These are phyloP conservation scores for Xylaria castorea DNA, from an alignment of 495 filamentous ascomycete species.

Conservation along the genomic window DNA sequence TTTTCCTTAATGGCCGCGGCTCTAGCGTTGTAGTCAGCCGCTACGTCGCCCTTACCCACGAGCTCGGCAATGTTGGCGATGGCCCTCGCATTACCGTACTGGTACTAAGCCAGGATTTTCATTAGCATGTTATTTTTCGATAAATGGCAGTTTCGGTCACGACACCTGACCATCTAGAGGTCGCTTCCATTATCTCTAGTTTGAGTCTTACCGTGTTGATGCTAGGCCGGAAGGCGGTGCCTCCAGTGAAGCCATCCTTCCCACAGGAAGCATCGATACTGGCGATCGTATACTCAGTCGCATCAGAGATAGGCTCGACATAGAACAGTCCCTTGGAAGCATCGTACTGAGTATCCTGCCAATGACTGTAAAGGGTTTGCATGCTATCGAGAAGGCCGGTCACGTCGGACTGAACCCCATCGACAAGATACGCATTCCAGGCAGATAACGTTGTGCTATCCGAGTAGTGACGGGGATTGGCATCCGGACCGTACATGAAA, in stretches of 20 bases:
- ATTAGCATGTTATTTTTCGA: conserved; percentile 5
- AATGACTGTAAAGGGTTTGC: conserved; percentile 21
- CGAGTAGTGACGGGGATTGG: conserved; percentile 32
- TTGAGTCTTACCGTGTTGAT: conserved; percentile 34
- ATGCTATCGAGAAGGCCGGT: conserved; percentile 34
- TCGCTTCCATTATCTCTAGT: neutral
- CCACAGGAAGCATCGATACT: conserved; percentile 39
- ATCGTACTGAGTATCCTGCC: neutral
- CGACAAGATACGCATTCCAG: conserved; percentile 43
- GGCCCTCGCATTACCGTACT: conserved; percentile 42
- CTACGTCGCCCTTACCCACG: conserved; percentile 31
- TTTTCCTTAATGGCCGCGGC: conserved; percentile 33
- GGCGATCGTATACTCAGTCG: conserved; percentile 45
- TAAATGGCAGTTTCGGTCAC: neutral
- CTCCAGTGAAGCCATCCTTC: conserved; percentile 39
- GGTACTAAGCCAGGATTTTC: conserved; percentile 32
- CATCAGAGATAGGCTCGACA: conserved; percentile 41
- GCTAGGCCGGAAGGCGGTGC: conserved; percentile 40
- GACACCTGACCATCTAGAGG: neutral
- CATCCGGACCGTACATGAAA: conserved; percentile 31
- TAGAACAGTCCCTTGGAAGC: conserved; percentile 39
- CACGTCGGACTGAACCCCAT: conserved; percentile 36
- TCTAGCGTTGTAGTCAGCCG: conserved; percentile 31
- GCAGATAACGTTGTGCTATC: conserved; percentile 39
- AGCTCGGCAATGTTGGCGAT: conserved; percentile 41